Percentiles rank a stretch among this genome's conserved stretches.
phyloP scores from a whole-genome alignment of 805 yeast genomes.

The Candida sithepensis region DNA sequence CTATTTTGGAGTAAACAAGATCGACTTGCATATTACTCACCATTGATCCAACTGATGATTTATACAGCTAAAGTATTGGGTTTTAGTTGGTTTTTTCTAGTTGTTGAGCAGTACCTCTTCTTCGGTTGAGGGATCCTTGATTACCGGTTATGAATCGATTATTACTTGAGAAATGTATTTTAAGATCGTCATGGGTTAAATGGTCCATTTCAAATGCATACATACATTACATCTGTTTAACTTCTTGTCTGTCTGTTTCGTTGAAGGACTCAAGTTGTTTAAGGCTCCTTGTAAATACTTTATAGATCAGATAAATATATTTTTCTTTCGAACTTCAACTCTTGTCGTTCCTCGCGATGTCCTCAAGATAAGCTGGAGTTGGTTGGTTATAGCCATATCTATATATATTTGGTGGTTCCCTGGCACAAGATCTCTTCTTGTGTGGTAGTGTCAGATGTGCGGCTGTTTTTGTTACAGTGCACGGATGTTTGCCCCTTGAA shows the following conservation, averaged over 20 bases:
- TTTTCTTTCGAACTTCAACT: too few relatives aligned
- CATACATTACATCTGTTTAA: constrained; percentile 14
- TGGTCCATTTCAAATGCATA: constrained; percentile 70
- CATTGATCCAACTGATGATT: constrained; percentile 32
- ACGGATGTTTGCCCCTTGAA: too few relatives aligned
- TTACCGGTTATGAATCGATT: background rate
- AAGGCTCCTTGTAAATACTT: too few relatives aligned
- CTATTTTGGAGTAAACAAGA: constrained; percentile 93
- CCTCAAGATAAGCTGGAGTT: too few relatives aligned
- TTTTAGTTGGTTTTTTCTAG: background rate
- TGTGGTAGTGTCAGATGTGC: too few relatives aligned
- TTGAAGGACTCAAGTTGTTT: background rate
- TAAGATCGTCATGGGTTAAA: constrained; percentile 37
- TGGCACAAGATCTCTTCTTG: too few relatives aligned
- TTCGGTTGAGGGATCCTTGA: constrained; percentile 15
- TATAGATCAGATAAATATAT: too few relatives aligned
- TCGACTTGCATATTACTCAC: constrained; percentile 67
- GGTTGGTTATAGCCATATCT: too few relatives aligned
- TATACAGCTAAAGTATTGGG: background rate
- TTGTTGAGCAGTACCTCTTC: constrained; percentile 11
- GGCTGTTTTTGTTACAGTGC: too few relatives aligned
- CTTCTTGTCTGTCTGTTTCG: background rate
- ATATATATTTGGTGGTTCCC: too few relatives aligned
- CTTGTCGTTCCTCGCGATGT: too few relatives aligned
- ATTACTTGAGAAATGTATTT: constrained; percentile 2